Conservation (phyloP, 2,329 filamentous ascomycete species). For the Reticulascus tulasneorum region DNA sequence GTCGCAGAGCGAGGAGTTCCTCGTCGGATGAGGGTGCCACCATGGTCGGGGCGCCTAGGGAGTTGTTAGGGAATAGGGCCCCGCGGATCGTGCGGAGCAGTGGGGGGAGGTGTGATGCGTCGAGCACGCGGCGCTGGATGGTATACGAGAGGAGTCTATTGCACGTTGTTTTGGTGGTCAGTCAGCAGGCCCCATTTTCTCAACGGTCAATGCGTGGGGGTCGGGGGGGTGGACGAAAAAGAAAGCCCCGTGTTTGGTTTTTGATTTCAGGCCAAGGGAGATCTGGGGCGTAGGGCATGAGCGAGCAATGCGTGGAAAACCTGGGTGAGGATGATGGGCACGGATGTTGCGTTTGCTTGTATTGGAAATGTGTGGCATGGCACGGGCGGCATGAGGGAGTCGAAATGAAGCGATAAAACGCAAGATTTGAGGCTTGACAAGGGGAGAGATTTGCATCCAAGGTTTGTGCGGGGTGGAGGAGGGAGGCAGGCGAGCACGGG, state of each 20-base stretch:
- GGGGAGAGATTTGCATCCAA: no score
- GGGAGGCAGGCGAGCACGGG: no score
- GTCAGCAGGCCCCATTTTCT: slow-evolving; percentile 11
- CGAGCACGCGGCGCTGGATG: slow-evolving; percentile 54
- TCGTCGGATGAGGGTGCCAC: slow-evolving; percentile 57
- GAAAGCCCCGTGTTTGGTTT: background rate
- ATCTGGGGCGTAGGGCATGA: no score
- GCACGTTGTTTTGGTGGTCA: slow-evolving; percentile 18
- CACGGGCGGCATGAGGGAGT: background rate
- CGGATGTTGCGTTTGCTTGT: background rate
- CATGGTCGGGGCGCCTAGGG: slow-evolving; percentile 61
- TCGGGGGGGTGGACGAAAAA: slow-evolving; percentile 13
- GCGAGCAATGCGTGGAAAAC: no score
- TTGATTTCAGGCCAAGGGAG: no score
- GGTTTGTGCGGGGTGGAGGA: no score
- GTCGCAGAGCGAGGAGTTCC: slow-evolving; percentile 58
- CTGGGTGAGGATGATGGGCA: no score
- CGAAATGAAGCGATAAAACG: slow-evolving; percentile 4
- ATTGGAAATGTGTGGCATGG: background rate
- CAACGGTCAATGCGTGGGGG: slow-evolving; percentile 17
- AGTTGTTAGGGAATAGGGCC: slow-evolving; percentile 82
- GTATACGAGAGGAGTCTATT: slow-evolving; percentile 57
- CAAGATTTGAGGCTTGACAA: slow-evolving; percentile 7
- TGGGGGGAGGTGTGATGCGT: slow-evolving; percentile 60
- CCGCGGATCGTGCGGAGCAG: slow-evolving; percentile 69